Conservation (phyloP, 1,139 yeast species). For the Yamadazyma taylorii region DNA sequence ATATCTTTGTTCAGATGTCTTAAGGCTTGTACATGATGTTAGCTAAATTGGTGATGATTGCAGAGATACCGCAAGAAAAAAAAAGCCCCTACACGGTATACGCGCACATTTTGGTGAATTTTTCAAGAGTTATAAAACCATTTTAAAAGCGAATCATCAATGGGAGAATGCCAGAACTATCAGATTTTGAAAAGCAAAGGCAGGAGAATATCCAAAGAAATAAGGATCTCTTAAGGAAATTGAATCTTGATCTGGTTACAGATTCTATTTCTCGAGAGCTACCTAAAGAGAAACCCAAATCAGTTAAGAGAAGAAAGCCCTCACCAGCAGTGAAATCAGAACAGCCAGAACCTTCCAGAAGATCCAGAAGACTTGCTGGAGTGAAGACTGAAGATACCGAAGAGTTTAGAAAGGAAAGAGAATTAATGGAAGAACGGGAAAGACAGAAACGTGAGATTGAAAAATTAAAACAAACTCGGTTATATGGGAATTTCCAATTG, state of each 20-base stretch:
- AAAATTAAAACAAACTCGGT: slow-evolving; percentile 50
- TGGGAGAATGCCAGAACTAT: slow-evolving; percentile 28
- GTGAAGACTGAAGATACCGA: slow-evolving; percentile 45
- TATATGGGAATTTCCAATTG: slow-evolving; percentile 62
- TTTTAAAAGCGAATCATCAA: too few relatives aligned
- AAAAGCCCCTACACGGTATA: too few relatives aligned
- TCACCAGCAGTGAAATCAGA: slow-evolving; percentile 25
- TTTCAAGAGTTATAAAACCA: too few relatives aligned
- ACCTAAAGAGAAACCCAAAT: slow-evolving; percentile 15
- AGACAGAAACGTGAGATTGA: slow-evolving; percentile 47
- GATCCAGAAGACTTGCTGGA: slow-evolving; percentile 69
- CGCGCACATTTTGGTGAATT: too few relatives aligned
- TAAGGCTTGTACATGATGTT: slow-evolving; percentile 30
- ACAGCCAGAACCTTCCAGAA: slow-evolving; percentile 50
- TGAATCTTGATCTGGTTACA: slow-evolving; percentile 37
- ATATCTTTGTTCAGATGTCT: slow-evolving; percentile 70
- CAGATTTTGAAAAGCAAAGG: slow-evolving; percentile 70
- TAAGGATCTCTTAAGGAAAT: slow-evolving; percentile 37
- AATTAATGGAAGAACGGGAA: slow-evolving; percentile 37
- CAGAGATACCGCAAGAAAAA: background rate
- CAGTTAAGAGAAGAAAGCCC: slow-evolving; percentile 22
- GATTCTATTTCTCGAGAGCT: slow-evolving; percentile 32
- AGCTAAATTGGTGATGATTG: background rate
- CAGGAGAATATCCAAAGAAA: slow-evolving; percentile 52
- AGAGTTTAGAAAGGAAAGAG: slow-evolving; percentile 32